A percentile compares a stretch with the other conserved stretches of the same genome.
These are phyloP conservation scores for Tuctoria greenei DNA, from an alignment of 176 grass and related monocot genomes.

Conservation along the genomic window DNA sequence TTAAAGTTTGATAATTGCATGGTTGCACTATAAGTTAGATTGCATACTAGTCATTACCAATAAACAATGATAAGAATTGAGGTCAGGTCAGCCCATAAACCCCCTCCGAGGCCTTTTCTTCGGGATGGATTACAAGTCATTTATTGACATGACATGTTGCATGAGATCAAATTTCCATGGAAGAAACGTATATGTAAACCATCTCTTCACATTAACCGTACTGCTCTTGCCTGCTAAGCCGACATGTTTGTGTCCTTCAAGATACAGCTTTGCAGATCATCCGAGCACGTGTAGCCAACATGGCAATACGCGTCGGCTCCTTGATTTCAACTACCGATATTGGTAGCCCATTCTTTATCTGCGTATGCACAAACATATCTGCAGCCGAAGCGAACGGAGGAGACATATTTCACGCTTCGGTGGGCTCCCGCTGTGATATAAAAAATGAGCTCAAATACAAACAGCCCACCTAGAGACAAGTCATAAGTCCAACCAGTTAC, in stretches of 20 bases:
- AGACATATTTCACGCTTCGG: too few relatives aligned
- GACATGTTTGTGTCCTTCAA: background rate
- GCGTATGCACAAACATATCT: background rate
- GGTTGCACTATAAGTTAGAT: too few relatives aligned
- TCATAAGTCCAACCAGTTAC: too few relatives aligned
- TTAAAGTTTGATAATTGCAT: too few relatives aligned
- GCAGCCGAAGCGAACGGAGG: background rate
- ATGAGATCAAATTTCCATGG: background rate
- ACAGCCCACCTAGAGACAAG: too few relatives aligned
- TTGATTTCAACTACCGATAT: background rate
- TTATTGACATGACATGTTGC: background rate
- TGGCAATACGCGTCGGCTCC: background rate
- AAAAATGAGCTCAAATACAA: too few relatives aligned
- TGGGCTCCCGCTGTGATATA: too few relatives aligned
- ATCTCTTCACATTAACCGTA: constrained; percentile 5
- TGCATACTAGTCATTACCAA: too few relatives aligned
- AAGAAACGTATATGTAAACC: background rate
- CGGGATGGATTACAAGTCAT: too few relatives aligned
- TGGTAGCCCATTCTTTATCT: background rate
- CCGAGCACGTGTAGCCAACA: background rate
- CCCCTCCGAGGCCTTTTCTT: too few relatives aligned
- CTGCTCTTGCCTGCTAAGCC: background rate
- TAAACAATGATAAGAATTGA: too few relatives aligned
- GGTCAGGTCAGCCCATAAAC: too few relatives aligned
- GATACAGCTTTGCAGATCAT: background rate